Evolutionary conservation across 805 yeast genomes (phyloP), one percentile per base, ranked within the genome.

Genomic region (Metschnikowia orientalis): DNA sequence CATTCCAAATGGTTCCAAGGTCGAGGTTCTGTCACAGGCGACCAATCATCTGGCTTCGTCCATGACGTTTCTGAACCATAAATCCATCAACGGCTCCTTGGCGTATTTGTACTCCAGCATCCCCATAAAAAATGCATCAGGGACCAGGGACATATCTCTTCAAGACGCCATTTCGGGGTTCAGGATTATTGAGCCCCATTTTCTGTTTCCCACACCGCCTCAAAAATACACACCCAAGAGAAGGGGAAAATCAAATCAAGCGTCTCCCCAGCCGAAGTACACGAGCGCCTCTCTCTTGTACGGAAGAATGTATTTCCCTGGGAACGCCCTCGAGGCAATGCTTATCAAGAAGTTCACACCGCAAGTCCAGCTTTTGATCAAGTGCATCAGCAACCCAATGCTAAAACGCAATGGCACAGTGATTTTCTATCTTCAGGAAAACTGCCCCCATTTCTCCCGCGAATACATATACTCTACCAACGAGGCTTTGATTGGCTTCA

Each of bases 231-330:
- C n/a, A n/a, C n/a, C n/a, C n/a, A n/a, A n/a, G n/a, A n/a, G n/a
- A n/a, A n/a, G n/a, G n/a, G n/a, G n/a, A n/a, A n/a, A 11, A 22
- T 19, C 15, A 32, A 19, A 13, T 15, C 37, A 23, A 26, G 21
- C 15, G 16, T 9, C 8, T 12, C 19, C 25, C 10, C 14, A 16
- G 4, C 24, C 33, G 9, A 18, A 23, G 7, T 33, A 26, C 26
- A 28, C 17, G 18, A 28, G 24, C 9, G 37, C 40, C 8, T 63
- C 78, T 0, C 61, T 90, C 10, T 57, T 82, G 20, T 90, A 86
- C 55, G 97, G 97, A 1, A 68, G 90, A 42, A 74, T 92, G 78
- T 84, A 81, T 50, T 78, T 90, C 41, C 97, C 98, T 0, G 83
- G 86, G 2, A 79, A 85, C 11, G 79, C 82, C 6, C 60, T 92